Conservation (phyloP, 129 eudicot species). For the Escallonia rubra region DNA sequence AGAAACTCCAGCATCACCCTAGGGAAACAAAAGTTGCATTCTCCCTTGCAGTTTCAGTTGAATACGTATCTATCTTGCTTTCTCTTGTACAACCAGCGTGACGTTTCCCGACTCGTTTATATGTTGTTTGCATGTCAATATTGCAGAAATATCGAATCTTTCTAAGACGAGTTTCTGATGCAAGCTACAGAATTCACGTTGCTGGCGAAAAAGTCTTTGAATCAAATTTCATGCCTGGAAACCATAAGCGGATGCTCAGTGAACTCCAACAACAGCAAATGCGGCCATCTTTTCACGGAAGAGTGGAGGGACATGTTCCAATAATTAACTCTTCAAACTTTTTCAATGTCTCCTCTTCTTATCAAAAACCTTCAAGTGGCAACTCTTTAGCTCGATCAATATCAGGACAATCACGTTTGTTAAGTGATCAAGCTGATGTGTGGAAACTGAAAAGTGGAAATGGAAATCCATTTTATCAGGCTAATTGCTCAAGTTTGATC, state of each 20-base stretch:
- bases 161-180: constrained; percentile 20
- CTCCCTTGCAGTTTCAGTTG: background rate
- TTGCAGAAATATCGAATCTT: constrained; percentile 33
- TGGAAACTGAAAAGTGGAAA: background rate
- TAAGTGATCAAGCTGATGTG: background rate
- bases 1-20: background rate
- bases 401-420: background rate
- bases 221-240: background rate
- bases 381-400: background rate
- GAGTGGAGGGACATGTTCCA: background rate
- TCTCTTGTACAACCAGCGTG: background rate
- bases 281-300: background rate
- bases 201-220: background rate
- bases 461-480: background rate
- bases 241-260: background rate
- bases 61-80: background rate
- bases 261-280: background rate
- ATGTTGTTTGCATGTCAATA: background rate
- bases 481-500: background rate
- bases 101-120: background rate
- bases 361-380: background rate
- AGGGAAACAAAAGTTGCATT: no score
- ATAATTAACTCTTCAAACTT: background rate
- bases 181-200: constrained; percentile 2
- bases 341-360: background rate